Evolutionary conservation across 768 basidiomycete species (phyloP), one percentile per base, ranked within the genome.

Genomic region (Exidia glandulosa): DNA sequence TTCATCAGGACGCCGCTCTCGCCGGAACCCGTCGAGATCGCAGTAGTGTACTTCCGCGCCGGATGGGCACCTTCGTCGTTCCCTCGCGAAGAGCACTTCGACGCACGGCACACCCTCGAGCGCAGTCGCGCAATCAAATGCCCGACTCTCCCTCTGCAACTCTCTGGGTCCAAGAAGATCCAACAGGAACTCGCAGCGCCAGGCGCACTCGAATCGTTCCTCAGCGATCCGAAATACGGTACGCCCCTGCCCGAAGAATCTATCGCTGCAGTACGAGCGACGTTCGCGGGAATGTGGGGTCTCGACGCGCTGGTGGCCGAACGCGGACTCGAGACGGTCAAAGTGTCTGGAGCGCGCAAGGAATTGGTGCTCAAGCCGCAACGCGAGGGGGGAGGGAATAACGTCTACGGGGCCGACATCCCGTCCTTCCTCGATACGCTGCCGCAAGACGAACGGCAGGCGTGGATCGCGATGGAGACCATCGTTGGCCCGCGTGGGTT

Each of bases 381-480:
- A 70, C 81, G 94, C n/a, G 95, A 99, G 75, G 95, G 95, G 2
- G 95, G 95, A 1, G 95, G 95, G 7, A 96, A 97, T 66, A 99
- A 99, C 66, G 80, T 98, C 29, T 98, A 97, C 73, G 88, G 88
- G 61, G 75, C 75, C 2, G 83, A 85, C 55, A 95, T 97, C 56
- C 90, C 89, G 0, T 63, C 75, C 0, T 93, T 92, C 72, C 75
- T 99, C 2, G 82, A 85, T 14, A 67, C 67, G 5, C 75, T 97
- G 2, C 79, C 80, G 0, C 70, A 66, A 1, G 67, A 75, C 58
- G 88, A 90, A 66, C 80, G 86, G 7, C 79, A 83, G 63, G 93
- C 89, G 2, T 99, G 95, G 90, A 93, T 97, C 58, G 88, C 94
- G 32, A 97, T 98, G 95, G 86, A 88, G 62, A 75, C 98, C 65